A percentile compares a stretch with the other conserved stretches of the same genome.
Conservation (phyloP, 768 basidiomycete species). For the Candolleomyces aberdarensis region DNA sequence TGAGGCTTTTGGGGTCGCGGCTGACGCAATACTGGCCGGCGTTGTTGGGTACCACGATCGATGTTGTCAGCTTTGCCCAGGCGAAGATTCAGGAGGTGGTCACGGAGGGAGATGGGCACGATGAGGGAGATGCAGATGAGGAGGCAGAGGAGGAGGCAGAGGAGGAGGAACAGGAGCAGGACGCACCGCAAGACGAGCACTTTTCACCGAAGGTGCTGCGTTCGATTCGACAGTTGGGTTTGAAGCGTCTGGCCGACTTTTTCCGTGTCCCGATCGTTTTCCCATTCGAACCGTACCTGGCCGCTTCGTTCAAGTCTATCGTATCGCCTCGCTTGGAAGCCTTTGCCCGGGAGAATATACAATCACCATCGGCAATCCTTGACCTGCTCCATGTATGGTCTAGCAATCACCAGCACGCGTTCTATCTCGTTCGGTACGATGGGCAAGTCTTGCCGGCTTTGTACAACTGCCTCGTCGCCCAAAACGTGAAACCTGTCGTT, state of each 20-base stretch:
- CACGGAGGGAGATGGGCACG: conserved; percentile 18
- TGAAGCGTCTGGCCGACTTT: conserved; percentile 87
- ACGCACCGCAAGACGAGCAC: conserved; percentile 34
- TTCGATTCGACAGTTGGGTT: conserved; percentile 73
- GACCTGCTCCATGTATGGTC: conserved; percentile 86
- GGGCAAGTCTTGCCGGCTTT: conserved; percentile 66
- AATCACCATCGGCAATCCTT: conserved; percentile 84
- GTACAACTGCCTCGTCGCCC: conserved; percentile 76
- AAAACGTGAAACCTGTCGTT: conserved; percentile 85
- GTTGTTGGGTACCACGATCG: conserved; percentile 66
- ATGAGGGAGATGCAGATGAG: conserved; percentile 22
- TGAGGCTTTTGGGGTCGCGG: conserved; percentile 78
- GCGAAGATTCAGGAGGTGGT: conserved; percentile 25
- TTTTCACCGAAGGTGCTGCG: conserved; percentile 43
- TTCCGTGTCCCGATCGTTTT: conserved; percentile 73
- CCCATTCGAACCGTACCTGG: conserved; percentile 72
- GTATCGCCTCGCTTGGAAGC: conserved; percentile 78
- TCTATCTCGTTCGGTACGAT: conserved; percentile 71
- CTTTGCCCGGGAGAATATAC: conserved; percentile 84
- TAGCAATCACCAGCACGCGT: conserved; percentile 48
- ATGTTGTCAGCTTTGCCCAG: conserved; percentile 67
- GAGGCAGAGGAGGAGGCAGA: conserved; percentile 21
- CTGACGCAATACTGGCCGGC: conserved; percentile 70
- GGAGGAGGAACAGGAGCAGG: conserved; percentile 31
- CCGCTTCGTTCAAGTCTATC: conserved; percentile 60